Conservation (phyloP, 2,329 filamentous ascomycete genomes). For the Albifimbria verrucaria region DNA sequence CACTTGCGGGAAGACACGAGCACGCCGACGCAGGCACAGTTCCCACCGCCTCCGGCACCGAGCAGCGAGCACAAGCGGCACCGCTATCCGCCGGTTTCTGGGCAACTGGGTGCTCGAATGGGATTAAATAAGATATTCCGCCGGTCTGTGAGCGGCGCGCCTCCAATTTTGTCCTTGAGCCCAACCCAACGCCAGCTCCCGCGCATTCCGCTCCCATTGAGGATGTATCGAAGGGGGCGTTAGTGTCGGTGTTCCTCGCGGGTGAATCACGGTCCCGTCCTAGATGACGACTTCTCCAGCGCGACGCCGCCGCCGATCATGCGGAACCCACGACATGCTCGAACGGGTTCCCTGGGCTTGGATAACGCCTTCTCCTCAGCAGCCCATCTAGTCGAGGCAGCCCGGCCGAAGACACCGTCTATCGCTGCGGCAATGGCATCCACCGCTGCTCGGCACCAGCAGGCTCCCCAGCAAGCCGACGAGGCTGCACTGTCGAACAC, state of each 20-base stretch:
- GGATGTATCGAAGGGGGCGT: constrained; percentile 15
- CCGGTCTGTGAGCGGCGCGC: constrained; percentile 41
- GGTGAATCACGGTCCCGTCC: constrained; percentile 28
- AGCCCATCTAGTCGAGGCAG: background rate
- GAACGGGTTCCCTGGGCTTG: constrained; percentile 21
- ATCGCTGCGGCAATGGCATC: constrained; percentile 8
- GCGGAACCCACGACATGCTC: constrained; percentile 36
- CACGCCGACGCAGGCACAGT: constrained; percentile 20
- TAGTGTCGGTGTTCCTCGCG: constrained; percentile 38
- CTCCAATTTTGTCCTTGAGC: constrained; percentile 11
- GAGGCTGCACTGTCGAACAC: too few relatives aligned
- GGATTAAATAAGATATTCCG: constrained; percentile 50
- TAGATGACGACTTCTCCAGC: constrained; percentile 42
- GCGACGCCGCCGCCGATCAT: constrained; percentile 56
- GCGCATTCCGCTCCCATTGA: constrained; percentile 9
- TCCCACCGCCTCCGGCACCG: constrained; percentile 11
- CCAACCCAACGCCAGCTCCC: constrained; percentile 8
- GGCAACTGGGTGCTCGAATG: constrained; percentile 39
- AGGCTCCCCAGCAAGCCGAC: too few relatives aligned
- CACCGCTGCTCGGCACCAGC: constrained; percentile 15
- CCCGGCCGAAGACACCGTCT: constrained; percentile 11
- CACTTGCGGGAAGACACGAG: constrained; percentile 21
- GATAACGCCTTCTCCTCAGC: constrained; percentile 4
- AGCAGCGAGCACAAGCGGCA: constrained; percentile 30
- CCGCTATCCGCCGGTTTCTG: constrained; percentile 49